Evolutionary conservation across 345 rosid genomes (phyloP).

Genomic region (Ailanthus altissimus): DNA sequence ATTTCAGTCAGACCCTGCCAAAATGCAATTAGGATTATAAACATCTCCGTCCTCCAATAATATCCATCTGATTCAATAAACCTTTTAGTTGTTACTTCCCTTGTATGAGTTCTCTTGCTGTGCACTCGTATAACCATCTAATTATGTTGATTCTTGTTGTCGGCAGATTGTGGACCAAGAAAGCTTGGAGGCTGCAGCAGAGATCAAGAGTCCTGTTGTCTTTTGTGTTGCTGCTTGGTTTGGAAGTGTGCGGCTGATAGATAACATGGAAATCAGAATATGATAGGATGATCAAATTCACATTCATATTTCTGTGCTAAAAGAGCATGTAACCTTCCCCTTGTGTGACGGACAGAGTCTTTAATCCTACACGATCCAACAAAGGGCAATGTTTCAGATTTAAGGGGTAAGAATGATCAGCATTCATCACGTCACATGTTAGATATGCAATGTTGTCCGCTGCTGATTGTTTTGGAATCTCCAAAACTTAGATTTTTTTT

Average conservation of each 20-base stretch:
- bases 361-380: not conserved
- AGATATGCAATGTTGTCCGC: not conserved
- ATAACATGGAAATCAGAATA: conserved; percentile 67
- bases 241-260: conserved; percentile 81
- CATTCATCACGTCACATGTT: not conserved
- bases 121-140: not conserved
- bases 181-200: conserved; percentile 57
- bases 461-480: too few relatives aligned
- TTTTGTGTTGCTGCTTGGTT: conserved; percentile 80
- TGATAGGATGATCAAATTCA: conserved; percentile 8
- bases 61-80: not conserved
- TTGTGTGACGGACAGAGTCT: too few relatives aligned
- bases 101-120: not conserved
- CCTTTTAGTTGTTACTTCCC: not conserved
- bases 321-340: not conserved
- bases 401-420: not conserved
- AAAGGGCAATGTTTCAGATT: not conserved
- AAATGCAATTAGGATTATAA: not conserved
- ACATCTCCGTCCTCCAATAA: not conserved
- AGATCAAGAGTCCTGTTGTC: conserved; percentile 57
- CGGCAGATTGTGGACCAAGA: conserved; percentile 71
- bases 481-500: not conserved
- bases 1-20: not conserved
- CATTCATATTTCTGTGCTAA: not conserved
- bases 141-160: not conserved